phyloP scores from a whole-genome alignment of 1,139 yeast genomes.

The Blastobotrys elegans region DNA sequence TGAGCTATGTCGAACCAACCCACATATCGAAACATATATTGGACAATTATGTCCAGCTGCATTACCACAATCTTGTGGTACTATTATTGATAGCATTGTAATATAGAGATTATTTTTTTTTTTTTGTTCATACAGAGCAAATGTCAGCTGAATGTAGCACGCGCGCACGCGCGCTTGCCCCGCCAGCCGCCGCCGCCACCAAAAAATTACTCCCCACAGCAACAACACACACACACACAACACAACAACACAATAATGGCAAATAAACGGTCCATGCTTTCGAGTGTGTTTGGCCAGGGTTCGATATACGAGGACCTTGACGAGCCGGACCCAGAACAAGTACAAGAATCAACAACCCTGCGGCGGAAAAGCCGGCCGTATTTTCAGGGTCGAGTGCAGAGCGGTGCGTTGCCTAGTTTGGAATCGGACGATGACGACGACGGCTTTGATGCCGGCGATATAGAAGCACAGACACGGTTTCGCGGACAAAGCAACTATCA shows the following conservation, averaged over 20 bases:
- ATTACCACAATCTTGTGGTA: background rate
- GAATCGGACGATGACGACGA: slow-evolving; percentile 13
- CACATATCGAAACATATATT: background rate
- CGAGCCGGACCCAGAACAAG: background rate
- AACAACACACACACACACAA: background rate
- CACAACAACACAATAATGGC: background rate
- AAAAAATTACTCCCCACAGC: background rate
- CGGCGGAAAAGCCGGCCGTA: background rate
- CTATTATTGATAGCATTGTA: background rate
- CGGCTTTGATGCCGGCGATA: slow-evolving; percentile 5
- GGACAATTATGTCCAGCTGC: background rate
- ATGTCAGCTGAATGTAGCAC: background rate
- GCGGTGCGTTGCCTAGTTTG: slow-evolving; percentile 7
- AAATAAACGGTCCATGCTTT: background rate
- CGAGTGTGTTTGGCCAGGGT: slow-evolving; percentile 12
- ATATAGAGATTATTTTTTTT: too few species aligned
- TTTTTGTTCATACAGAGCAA: too few species aligned
- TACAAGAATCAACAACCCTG: background rate
- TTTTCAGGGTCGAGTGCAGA: slow-evolving; percentile 1
- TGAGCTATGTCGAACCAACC: background rate
- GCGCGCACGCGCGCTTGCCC: too few species aligned
- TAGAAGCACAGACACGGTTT: slow-evolving; percentile 5
- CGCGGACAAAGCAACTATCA: background rate
- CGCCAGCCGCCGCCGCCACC: background rate
- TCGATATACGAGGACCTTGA: slow-evolving; percentile 13